phyloP scores from a whole-genome alignment of 805 yeast genomes.

The Starmerella bacillaris region DNA sequence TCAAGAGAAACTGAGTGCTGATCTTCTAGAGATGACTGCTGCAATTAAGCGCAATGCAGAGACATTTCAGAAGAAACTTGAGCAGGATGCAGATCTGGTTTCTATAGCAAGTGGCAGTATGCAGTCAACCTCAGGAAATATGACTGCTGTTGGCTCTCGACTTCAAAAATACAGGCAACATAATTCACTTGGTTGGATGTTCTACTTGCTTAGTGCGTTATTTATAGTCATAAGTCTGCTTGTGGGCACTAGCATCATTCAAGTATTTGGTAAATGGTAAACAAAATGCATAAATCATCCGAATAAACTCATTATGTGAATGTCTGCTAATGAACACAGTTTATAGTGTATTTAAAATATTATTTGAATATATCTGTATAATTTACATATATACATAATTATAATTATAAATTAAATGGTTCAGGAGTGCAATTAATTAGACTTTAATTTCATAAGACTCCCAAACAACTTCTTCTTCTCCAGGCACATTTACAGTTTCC shows the following conservation, averaged over 20 bases:
- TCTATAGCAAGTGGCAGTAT: slow-evolving; percentile 22
- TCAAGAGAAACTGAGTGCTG: slow-evolving; percentile 34
- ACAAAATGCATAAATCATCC: neutral
- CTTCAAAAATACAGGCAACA: slow-evolving; percentile 21
- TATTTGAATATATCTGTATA: too few relatives aligned
- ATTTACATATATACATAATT: too few relatives aligned
- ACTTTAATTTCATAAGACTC: neutral
- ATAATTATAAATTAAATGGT: too few relatives aligned
- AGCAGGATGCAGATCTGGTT: slow-evolving; percentile 23
- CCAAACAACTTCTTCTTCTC: neutral
- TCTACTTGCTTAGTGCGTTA: slow-evolving; percentile 23
- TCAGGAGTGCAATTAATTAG: too few relatives aligned
- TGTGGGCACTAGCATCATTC: slow-evolving; percentile 23
- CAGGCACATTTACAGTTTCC: neutral
- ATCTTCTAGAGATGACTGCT: slow-evolving; percentile 32
- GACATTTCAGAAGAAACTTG: slow-evolving; percentile 26
- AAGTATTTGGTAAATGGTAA: slow-evolving; percentile 25
- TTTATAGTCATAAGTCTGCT: slow-evolving; percentile 14
- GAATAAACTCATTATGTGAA: neutral
- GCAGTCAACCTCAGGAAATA: slow-evolving; percentile 21
- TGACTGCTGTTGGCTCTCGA: slow-evolving; percentile 23
- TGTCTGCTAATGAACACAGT: too few relatives aligned
- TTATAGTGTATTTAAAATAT: too few relatives aligned
- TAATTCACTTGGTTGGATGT: slow-evolving; percentile 26
- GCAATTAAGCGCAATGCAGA: slow-evolving; percentile 33